phyloP scores from a whole-genome alignment of 2,329 filamentous ascomycete genomes.

The Sporothrix inflata region DNA sequence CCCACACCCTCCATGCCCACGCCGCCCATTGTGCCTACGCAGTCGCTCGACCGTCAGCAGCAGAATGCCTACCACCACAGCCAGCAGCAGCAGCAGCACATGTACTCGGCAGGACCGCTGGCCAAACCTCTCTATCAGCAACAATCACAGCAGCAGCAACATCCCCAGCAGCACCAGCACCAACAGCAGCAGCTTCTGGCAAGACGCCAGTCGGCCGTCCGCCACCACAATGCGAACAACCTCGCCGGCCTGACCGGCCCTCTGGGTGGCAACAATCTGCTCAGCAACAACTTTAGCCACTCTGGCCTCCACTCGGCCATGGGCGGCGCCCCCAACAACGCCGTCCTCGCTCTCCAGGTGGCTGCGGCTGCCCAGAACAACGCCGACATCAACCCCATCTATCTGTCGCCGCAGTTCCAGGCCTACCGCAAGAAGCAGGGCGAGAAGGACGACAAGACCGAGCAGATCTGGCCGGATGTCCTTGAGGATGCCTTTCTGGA shows the following conservation, averaged over 20 bases:
- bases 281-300: slow-evolving; percentile 25
- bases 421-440: slow-evolving; percentile 68
- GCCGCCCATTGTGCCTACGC: slow-evolving; percentile 54
- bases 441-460: slow-evolving; percentile 65
- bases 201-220: slow-evolving; percentile 25
- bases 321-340: slow-evolving; percentile 12
- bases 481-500: slow-evolving; percentile 70
- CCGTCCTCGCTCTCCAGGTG: slow-evolving; percentile 4
- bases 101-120: slow-evolving; percentile 27
- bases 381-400: slow-evolving; percentile 58
- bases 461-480: slow-evolving; percentile 64
- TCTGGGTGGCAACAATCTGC: slow-evolving; percentile 22
- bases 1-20: slow-evolving; percentile 41
- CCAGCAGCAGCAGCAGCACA: slow-evolving; percentile 26
- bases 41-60: slow-evolving; percentile 48
- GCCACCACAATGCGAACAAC: slow-evolving; percentile 25
- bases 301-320: slow-evolving; percentile 5
- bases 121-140: slow-evolving; percentile 33
- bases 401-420: slow-evolving; percentile 64
- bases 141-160: slow-evolving; percentile 37
- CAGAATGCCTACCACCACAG: slow-evolving; percentile 32
- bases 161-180: slow-evolving; percentile 39
- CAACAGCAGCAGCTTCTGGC: slow-evolving; percentile 29
- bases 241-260: slow-evolving; percentile 26
- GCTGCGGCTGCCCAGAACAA: slow-evolving; percentile 22